Percentiles rank a stretch among this genome's conserved stretches.
Conservation (phyloP, 257 asterid genomes). For the Haberlea rhodopensis region DNA sequence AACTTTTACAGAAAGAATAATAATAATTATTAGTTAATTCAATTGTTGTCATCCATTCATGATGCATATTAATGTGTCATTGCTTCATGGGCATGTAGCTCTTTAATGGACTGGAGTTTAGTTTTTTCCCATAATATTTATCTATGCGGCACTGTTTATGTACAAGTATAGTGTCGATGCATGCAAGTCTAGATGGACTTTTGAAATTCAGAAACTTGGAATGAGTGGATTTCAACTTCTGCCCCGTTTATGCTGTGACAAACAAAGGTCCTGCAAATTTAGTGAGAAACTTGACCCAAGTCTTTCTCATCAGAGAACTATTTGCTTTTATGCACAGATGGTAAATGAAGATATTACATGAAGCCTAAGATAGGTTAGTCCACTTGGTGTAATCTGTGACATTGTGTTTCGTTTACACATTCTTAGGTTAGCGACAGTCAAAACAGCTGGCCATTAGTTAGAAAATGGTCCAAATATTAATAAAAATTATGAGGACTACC, state of each 20-base stretch:
- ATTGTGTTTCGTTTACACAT: too few species aligned
- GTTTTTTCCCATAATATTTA: neutral
- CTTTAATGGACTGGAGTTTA: slow-evolving; percentile 13
- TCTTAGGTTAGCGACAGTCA: neutral
- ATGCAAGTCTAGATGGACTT: slow-evolving; percentile 2
- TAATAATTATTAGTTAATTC: too few species aligned
- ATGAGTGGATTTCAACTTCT: neutral
- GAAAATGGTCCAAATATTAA: slow-evolving; percentile 7
- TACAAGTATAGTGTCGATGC: neutral
- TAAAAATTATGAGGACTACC: slow-evolving; percentile 12
- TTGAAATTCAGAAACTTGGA: neutral
- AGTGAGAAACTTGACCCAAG: neutral
- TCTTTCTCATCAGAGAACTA: slow-evolving; percentile 9
- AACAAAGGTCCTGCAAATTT: neutral
- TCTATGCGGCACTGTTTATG: neutral
- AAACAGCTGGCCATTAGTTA: slow-evolving; percentile 14
- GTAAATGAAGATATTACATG: neutral
- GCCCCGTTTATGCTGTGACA: neutral
- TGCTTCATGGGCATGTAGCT: slow-evolving; percentile 10
- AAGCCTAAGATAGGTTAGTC: neutral
- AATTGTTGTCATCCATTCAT: neutral
- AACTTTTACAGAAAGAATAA: neutral
- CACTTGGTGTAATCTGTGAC: neutral
- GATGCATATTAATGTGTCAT: neutral
- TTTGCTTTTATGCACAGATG: neutral